These are phyloP conservation scores for Plasmodium adleri DNA, from an alignment of 169 alveolate genomes.

Conservation along the genomic window DNA sequence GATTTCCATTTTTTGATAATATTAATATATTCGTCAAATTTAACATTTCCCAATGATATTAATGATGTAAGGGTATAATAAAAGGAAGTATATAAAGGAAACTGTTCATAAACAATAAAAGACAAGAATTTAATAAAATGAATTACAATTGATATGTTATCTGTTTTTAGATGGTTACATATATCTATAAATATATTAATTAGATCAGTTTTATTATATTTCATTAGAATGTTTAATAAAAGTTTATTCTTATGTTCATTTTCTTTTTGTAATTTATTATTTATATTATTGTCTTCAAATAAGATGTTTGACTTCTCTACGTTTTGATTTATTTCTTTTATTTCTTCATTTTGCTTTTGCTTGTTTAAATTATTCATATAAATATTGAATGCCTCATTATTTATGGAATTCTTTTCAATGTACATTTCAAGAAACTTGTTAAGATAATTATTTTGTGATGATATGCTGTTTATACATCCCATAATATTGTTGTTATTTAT, in stretches of 20 bases:
- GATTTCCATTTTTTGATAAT: slow-evolving; percentile 49
- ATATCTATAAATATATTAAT: slow-evolving; percentile 50
- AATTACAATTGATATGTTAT: slow-evolving; percentile 34
- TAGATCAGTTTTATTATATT: slow-evolving; percentile 50
- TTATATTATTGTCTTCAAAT: background rate
- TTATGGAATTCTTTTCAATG: slow-evolving; percentile 13
- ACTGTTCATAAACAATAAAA: slow-evolving; percentile 67
- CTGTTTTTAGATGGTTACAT: slow-evolving; percentile 63
- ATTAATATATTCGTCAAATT: slow-evolving; percentile 49
- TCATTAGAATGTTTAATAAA: slow-evolving; percentile 29
- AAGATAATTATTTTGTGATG: slow-evolving; percentile 12
- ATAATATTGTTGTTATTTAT: background rate
- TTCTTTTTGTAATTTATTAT: slow-evolving; percentile 4
- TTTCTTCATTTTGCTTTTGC: background rate
- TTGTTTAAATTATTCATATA: slow-evolving; percentile 6
- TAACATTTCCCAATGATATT: slow-evolving; percentile 10
- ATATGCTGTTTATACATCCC: too few relatives aligned
- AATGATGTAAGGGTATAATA: slow-evolving; percentile 35
- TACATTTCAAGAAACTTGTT: slow-evolving; percentile 55
- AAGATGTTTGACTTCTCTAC: background rate
- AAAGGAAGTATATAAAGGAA: slow-evolving; percentile 66
- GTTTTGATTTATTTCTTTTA: background rate
- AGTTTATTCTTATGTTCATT: background rate
- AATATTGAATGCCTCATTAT: slow-evolving; percentile 1
- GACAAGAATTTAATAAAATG: slow-evolving; percentile 65